Evolutionary conservation across 2,329 filamentous ascomycete genomes (phyloP).

Genomic region (Sclerotinia trifoliorum): DNA sequence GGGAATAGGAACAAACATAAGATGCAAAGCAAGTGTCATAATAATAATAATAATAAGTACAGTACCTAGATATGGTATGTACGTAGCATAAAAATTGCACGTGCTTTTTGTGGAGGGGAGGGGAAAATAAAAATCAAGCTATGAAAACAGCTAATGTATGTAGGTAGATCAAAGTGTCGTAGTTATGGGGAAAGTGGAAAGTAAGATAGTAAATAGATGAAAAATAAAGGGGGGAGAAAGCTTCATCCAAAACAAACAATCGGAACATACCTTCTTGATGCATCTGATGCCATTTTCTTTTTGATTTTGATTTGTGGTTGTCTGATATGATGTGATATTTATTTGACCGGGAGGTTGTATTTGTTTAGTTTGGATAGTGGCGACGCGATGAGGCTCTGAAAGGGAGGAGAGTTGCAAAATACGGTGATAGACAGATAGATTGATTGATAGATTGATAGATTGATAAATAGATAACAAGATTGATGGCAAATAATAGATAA

Average conservation of each 20-base stretch:
- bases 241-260: background rate
- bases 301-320: too few relatives aligned
- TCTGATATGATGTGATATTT: background rate
- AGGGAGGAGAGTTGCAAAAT: background rate
- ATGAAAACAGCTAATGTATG: slow-evolving; percentile 15
- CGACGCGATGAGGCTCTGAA: slow-evolving; percentile 2
- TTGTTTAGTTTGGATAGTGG: background rate
- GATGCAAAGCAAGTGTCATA: background rate
- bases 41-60: background rate
- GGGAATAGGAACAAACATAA: background rate
- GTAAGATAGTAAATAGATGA: background rate
- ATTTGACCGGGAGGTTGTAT: background rate
- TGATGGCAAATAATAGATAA: slow-evolving; percentile 4
- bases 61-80: background rate
- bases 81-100: slow-evolving; percentile 18
- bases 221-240: slow-evolving; percentile 1
- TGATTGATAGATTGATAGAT: background rate
- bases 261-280: slow-evolving; percentile 35
- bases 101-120: slow-evolving; percentile 24
- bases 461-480: background rate
- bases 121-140: slow-evolving; percentile 20
- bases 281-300: slow-evolving; percentile 34
- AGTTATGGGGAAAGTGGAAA: slow-evolving; percentile 4
- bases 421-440: too few relatives aligned
- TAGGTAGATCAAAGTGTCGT: background rate